Evolutionary conservation across 257 asterid species (phyloP).

Genomic region (Primulina huaijiensis): DNA sequence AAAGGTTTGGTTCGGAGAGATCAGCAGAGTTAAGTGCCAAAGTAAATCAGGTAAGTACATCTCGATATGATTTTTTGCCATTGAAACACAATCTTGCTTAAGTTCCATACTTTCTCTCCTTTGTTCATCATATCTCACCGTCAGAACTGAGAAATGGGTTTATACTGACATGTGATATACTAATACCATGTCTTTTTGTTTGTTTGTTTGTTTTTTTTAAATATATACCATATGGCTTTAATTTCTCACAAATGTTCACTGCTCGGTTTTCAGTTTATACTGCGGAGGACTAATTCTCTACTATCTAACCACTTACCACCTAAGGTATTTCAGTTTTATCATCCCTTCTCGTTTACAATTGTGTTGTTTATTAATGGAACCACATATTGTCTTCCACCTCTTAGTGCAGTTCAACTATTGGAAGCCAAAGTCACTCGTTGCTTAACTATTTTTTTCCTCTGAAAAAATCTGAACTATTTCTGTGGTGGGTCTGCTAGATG

Average conservation of each 20-base stretch:
- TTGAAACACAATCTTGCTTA: constrained; percentile 15
- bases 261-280: constrained; percentile 65
- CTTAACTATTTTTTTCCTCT: background rate
- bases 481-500: background rate
- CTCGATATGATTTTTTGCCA: constrained; percentile 18
- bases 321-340: constrained; percentile 52
- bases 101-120: constrained; percentile 15
- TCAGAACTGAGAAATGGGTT: constrained; percentile 18
- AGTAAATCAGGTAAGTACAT: constrained; percentile 73
- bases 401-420: background rate
- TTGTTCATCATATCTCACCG: constrained; percentile 12
- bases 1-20: constrained; percentile 77
- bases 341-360: constrained; percentile 9
- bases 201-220: too few species aligned
- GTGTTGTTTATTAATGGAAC: constrained; percentile 7
- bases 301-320: constrained; percentile 97
- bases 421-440: background rate
- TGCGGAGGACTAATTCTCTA: constrained; percentile 95
- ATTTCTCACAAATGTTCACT: constrained; percentile 25
- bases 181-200: background rate
- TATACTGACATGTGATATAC: constrained; percentile 18
- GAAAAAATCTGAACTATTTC: background rate
- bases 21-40: constrained; percentile 81
- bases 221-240: constrained; percentile 9
- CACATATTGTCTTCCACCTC: background rate